phyloP scores from a whole-genome alignment of 2,329 filamentous ascomycete species.

The Ascosphaera aggregata region DNA sequence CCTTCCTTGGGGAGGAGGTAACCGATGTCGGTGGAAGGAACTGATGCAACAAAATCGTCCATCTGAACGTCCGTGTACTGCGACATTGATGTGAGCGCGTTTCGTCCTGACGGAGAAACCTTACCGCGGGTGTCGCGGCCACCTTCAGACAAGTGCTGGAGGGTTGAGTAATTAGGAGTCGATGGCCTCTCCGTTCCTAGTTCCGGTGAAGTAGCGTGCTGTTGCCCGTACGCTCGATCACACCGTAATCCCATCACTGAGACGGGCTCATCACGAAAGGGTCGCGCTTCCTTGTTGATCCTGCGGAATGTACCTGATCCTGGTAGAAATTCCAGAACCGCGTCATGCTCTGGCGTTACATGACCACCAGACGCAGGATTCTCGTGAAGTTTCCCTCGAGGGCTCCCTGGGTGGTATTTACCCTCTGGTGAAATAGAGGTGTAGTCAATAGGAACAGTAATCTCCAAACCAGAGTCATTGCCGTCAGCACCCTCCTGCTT shows the following conservation, averaged over 20 bases:
- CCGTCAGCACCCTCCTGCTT: conserved; percentile 3
- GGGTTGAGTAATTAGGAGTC: not conserved
- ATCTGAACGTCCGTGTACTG: not conserved
- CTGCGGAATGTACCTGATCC: not conserved
- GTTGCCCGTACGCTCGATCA: too few species aligned
- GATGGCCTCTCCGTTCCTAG: not conserved
- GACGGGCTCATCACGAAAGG: not conserved
- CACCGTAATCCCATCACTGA: not conserved
- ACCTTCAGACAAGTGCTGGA: not conserved
- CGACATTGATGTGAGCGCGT: not conserved
- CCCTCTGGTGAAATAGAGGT: conserved; percentile 12
- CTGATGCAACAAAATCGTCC: not conserved
- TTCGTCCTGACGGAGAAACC: not conserved
- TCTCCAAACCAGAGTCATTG: conserved; percentile 17
- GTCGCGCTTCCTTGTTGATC: not conserved
- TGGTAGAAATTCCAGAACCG: not conserved
- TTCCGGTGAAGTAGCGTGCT: too few species aligned
- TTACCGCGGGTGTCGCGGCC: not conserved
- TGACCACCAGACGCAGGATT: not conserved
- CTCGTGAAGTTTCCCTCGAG: not conserved
- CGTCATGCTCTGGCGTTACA: not conserved
- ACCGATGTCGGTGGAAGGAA: not conserved
- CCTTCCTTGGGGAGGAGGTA: not conserved
- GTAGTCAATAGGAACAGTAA: conserved; percentile 19
- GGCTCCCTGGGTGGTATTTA: not conserved